Evolutionary conservation across 805 yeast species (phyloP).

Genomic region (Wickerhamiella qilinensis): DNA sequence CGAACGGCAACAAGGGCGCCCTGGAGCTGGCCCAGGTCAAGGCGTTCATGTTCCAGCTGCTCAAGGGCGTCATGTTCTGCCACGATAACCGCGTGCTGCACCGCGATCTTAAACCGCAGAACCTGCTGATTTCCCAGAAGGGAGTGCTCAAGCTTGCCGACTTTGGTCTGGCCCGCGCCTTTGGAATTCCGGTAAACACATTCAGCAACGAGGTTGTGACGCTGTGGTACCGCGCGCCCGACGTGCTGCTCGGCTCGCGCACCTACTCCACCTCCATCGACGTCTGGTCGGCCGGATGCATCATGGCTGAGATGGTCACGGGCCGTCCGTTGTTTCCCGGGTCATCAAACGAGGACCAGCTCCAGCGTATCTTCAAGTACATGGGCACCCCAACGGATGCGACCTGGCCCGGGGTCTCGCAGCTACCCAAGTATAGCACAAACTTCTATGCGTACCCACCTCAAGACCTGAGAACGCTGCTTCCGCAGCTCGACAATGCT

Average conservation of each 20-base stretch:
- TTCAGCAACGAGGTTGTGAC: conserved; percentile 97
- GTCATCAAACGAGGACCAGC: conserved; percentile 87
- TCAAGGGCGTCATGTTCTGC: conserved; percentile 77
- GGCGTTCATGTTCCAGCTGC: conserved; percentile 84
- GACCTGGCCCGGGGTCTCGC: conserved; percentile 93
- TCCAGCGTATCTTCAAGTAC: conserved; percentile 75
- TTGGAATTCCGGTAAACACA: conserved; percentile 95
- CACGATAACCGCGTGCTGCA: conserved; percentile 75
- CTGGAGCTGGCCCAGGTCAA: conserved; percentile 59
- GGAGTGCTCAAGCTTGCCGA: conserved; percentile 92
- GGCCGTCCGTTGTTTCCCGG: conserved; percentile 96
- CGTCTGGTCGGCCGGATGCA: conserved; percentile 98
- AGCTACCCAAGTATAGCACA: conserved; percentile 62
- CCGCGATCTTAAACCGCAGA: conserved; percentile 85
- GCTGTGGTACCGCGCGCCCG: conserved; percentile 96
- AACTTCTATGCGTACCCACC: conserved; percentile 78
- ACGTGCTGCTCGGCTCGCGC: conserved; percentile 84
- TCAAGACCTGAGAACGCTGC: conserved; percentile 59
- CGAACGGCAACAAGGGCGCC: conserved; percentile 61
- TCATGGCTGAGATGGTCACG: conserved; percentile 96
- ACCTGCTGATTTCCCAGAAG: conserved; percentile 69
- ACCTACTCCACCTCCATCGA: conserved; percentile 95
- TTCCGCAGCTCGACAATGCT: conserved; percentile 53
- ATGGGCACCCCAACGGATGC: conserved; percentile 95
- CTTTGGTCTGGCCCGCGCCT: conserved; percentile 93